Evolutionary conservation across 164 flowering plant genomes (phyloP).

Genomic region (Vitis labrusca): DNA sequence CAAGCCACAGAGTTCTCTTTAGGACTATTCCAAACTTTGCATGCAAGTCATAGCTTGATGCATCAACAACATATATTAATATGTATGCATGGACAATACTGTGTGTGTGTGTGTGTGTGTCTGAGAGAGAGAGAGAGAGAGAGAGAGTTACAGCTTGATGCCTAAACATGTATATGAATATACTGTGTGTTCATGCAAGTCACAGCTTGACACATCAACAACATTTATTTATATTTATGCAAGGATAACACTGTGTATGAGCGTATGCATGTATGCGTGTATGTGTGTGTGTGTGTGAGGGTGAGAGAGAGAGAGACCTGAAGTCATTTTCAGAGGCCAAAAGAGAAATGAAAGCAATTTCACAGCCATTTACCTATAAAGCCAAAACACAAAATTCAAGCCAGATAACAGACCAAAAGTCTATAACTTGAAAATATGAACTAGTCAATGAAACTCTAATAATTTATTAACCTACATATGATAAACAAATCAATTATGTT

Average conservation of each 20-base stretch:
- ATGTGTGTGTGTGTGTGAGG: too few species aligned
- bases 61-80: not conserved
- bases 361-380: conserved; percentile 33
- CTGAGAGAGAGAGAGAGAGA: not conserved
- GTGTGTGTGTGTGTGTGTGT: too few species aligned
- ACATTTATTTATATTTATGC: not conserved
- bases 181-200: too few species aligned
- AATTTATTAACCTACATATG: not conserved
- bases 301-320: conserved; percentile 24
- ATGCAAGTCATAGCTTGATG: not conserved
- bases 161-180: not conserved
- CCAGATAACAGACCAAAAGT: not conserved
- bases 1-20: not conserved
- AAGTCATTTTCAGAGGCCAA: conserved; percentile 30
- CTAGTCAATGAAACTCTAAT: not conserved
- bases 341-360: conserved; percentile 36
- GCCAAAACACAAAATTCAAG: not conserved
- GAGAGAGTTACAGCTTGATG: too few species aligned
- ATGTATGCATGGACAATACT: too few species aligned
- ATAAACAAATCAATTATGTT: not conserved
- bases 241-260: too few species aligned
- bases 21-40: not conserved
- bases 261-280: too few species aligned
- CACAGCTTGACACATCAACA: too few species aligned
- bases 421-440: conserved; percentile 1